phyloP scores from a whole-genome alignment of 768 basidiomycete genomes.

The Dictyophora rubrovolvata region DNA sequence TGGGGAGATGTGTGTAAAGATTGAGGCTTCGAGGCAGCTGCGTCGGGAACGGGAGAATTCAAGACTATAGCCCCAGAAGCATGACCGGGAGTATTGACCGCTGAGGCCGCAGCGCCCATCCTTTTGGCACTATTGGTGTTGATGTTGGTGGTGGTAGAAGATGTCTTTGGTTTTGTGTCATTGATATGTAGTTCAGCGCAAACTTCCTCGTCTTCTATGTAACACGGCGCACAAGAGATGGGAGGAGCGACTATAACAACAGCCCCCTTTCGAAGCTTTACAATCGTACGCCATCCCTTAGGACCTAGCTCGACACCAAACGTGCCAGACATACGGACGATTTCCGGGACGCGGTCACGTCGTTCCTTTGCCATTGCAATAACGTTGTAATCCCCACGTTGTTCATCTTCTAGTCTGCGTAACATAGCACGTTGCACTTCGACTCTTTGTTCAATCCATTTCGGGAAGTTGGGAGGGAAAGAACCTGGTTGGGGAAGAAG shows the following conservation, averaged over 20 bases:
- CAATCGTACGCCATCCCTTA: neutral
- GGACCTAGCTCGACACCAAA: neutral
- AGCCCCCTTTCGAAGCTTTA: neutral
- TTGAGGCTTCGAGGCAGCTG: neutral
- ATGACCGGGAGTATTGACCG: neutral
- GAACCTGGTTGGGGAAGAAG: neutral
- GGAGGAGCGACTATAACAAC: neutral
- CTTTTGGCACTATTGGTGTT: neutral
- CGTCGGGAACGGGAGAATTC: neutral
- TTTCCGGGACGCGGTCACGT: neutral
- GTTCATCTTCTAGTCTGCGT: neutral
- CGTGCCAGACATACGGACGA: no score
- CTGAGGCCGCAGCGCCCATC: neutral
- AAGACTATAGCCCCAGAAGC: neutral
- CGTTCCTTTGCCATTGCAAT: neutral
- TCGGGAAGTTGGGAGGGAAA: neutral
- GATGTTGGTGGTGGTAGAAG: neutral
- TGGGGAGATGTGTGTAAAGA: no score
- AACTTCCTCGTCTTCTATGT: neutral
- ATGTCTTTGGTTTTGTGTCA: neutral
- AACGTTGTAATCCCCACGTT: neutral
- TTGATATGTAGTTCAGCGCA: neutral
- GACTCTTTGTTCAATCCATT: conserved; percentile 2
- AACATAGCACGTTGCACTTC: neutral
- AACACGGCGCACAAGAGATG: conserved; percentile 1